phyloP scores from a whole-genome alignment of 2,329 filamentous ascomycete genomes.

The Talaromyces sp. region DNA sequence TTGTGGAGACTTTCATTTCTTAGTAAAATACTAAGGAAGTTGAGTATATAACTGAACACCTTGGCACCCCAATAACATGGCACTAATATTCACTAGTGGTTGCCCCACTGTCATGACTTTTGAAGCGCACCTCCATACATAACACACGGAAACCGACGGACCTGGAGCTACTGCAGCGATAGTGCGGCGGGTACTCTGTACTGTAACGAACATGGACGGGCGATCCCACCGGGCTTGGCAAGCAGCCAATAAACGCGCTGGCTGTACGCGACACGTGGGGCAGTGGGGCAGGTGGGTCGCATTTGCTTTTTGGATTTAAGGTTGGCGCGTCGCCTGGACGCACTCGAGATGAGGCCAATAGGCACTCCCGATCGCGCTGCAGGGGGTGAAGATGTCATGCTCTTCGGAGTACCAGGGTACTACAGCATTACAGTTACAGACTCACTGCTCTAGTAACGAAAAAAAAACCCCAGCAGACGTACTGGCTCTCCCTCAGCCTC shows the following conservation, averaged over 20 bases:
- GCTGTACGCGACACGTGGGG: background rate
- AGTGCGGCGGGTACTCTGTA: too few species aligned
- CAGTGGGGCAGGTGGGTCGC: background rate
- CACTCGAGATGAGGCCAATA: background rate
- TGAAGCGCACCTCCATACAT: too few species aligned
- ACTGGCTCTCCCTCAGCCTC: background rate
- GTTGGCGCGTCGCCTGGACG: background rate
- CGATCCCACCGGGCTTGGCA: background rate
- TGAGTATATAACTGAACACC: too few species aligned
- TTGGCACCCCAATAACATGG: too few species aligned
- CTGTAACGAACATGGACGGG: background rate
- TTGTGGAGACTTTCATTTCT: too few species aligned
- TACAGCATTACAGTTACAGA: background rate
- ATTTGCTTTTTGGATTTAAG: background rate
- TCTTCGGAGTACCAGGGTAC: too few species aligned
- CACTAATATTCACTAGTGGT: too few species aligned
- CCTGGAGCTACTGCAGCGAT: too few species aligned
- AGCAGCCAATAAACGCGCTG: background rate
- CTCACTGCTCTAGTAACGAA: background rate
- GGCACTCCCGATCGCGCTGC: background rate
- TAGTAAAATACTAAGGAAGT: too few species aligned
- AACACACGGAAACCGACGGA: background rate
- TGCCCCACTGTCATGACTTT: too few species aligned
- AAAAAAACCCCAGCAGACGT: background rate
- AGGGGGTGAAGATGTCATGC: background rate